Percentiles rank a stretch among this genome's conserved stretches.
Evolutionary conservation across 768 basidiomycete species (phyloP).

Genomic region (Boletus bicolor): DNA sequence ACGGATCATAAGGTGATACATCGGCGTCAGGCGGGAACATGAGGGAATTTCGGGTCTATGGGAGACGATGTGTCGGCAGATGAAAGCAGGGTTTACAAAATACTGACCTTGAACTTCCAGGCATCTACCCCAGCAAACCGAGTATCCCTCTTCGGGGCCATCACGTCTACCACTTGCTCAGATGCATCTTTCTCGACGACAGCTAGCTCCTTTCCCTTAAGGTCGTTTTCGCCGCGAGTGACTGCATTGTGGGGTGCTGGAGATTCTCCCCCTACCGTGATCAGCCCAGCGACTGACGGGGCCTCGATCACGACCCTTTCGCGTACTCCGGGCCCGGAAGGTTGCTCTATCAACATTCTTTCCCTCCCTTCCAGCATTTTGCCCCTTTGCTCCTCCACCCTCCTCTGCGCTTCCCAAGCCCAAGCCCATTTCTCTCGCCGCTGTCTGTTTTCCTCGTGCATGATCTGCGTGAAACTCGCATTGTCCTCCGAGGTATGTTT

Average conservation of each 20-base stretch:
- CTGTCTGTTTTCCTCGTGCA: slow-evolving; percentile 83
- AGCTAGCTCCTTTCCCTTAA: slow-evolving; percentile 22
- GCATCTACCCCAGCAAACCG: slow-evolving; percentile 71
- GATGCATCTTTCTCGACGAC: slow-evolving; percentile 24
- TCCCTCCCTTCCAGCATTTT: slow-evolving; percentile 68
- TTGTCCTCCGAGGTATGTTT: slow-evolving; percentile 97
- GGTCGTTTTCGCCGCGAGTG: slow-evolving; percentile 27
- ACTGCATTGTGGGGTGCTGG: background rate
- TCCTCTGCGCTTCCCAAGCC: slow-evolving; percentile 92
- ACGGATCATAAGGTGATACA: slow-evolving; percentile 66
- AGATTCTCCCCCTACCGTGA: slow-evolving; percentile 35
- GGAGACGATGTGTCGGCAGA: background rate
- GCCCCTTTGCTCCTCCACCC: slow-evolving; percentile 64
- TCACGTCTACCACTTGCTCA: slow-evolving; percentile 54
- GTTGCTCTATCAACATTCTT: slow-evolving; percentile 68
- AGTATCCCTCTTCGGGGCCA: slow-evolving; percentile 77
- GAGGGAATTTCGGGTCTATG: slow-evolving; percentile 84
- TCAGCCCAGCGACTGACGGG: slow-evolving; percentile 52
- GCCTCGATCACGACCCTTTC: slow-evolving; percentile 66
- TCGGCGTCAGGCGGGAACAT: slow-evolving; percentile 97
- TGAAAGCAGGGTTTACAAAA: background rate
- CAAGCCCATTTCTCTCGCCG: slow-evolving; percentile 81
- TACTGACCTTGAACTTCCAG: slow-evolving; percentile 75
- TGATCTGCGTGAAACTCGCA: slow-evolving; percentile 89
- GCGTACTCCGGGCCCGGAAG: slow-evolving; percentile 58